Conservation (phyloP, 805 yeast species). For the Starmerella apicola region DNA sequence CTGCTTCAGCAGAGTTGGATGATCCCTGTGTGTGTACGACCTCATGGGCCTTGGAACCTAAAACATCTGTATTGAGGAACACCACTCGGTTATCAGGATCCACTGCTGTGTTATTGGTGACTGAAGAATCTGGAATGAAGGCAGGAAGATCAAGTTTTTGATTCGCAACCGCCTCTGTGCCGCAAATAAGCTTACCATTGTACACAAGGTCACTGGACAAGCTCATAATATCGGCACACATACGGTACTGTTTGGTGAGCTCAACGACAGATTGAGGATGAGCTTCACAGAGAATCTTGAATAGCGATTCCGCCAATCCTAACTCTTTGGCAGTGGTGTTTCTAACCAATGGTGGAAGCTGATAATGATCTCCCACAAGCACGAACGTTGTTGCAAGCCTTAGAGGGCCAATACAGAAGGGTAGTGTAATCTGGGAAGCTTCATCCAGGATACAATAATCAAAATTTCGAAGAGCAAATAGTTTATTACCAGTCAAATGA, state of each 20-base stretch:
- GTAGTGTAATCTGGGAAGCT: slow-evolving; percentile 90
- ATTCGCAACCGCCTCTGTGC: slow-evolving; percentile 50
- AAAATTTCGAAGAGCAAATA: slow-evolving; percentile 48
- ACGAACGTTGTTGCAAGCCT: slow-evolving; percentile 65
- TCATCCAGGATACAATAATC: slow-evolving; percentile 95
- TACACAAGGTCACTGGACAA: slow-evolving; percentile 72
- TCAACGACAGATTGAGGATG: slow-evolving; percentile 69
- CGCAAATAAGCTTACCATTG: slow-evolving; percentile 64
- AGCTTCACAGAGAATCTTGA: slow-evolving; percentile 55
- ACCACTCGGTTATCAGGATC: slow-evolving; percentile 47
- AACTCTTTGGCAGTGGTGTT: slow-evolving; percentile 50
- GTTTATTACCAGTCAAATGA: slow-evolving; percentile 55
- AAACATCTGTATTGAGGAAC: slow-evolving; percentile 65
- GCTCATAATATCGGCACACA: slow-evolving; percentile 81
- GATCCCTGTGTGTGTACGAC: slow-evolving; percentile 48
- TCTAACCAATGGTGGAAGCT: slow-evolving; percentile 77
- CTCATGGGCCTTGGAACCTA: slow-evolving; percentile 42
- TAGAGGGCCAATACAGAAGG: slow-evolving; percentile 80
- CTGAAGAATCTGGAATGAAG: slow-evolving; percentile 19
- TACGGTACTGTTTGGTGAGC: slow-evolving; percentile 73
- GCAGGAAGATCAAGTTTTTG: slow-evolving; percentile 43
- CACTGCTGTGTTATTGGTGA: slow-evolving; percentile 30
- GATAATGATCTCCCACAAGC: slow-evolving; percentile 93
- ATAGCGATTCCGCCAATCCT: slow-evolving; percentile 65
- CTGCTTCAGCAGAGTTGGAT: slow-evolving; percentile 63